A percentile compares a stretch with the other conserved stretches of the same genome.
These are phyloP conservation scores for Botrytis cinerea DNA, from an alignment of 2,329 filamentous ascomycete genomes.

Conservation along the genomic window DNA sequence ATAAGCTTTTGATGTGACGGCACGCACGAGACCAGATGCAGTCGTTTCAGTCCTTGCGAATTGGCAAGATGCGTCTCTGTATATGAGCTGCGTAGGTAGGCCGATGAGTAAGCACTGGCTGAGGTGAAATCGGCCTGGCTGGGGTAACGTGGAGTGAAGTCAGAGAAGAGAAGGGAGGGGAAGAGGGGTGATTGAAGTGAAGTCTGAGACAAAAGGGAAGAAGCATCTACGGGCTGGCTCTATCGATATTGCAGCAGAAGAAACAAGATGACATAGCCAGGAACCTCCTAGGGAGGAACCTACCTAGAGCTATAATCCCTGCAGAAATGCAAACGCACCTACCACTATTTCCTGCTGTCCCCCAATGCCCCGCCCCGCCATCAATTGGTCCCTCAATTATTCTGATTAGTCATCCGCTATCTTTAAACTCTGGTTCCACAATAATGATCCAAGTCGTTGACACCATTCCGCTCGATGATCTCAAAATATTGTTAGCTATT, in stretches of 20 bases:
- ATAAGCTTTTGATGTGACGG: not conserved
- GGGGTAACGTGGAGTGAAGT: not conserved
- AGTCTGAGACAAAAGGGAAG: not conserved
- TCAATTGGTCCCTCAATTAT: not conserved
- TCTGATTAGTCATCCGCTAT: not conserved
- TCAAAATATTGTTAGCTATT: not conserved
- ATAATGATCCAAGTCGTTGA: not conserved
- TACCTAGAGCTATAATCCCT: not conserved
- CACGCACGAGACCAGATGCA: not conserved
- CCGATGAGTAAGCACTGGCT: not conserved
- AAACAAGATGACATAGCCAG: not conserved
- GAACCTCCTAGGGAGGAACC: not conserved
- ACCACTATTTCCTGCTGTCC: not conserved
- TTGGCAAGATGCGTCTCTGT: not conserved
- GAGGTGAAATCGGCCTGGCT: too few species aligned
- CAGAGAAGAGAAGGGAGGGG: not conserved
- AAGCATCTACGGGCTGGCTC: not conserved
- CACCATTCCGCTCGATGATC: not conserved
- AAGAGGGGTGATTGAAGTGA: not conserved
- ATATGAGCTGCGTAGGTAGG: too few species aligned
- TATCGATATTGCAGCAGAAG: not conserved
- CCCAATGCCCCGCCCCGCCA: not conserved
- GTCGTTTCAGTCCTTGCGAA: not conserved
- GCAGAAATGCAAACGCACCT: constrained; percentile 2
- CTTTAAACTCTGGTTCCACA: not conserved